phyloP scores from a whole-genome alignment of 2,329 filamentous ascomycete species.

The Cladophialophora psammophila region DNA sequence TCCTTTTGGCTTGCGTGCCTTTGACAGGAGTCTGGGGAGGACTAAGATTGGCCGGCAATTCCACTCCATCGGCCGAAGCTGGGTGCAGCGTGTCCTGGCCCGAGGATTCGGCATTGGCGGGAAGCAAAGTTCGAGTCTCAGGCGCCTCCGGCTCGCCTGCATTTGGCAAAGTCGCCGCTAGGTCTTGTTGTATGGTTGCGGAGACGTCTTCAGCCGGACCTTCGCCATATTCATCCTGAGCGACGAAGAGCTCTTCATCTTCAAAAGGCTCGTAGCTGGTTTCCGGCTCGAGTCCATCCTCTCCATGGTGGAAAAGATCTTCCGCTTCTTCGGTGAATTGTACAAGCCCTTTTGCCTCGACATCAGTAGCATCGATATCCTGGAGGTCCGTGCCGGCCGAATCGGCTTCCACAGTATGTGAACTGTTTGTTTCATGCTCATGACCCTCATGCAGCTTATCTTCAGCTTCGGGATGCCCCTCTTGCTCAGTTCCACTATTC shows the following conservation, averaged over 20 bases:
- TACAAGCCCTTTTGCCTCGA: constrained; percentile 8
- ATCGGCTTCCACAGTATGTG: constrained; percentile 32
- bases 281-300: constrained; percentile 19
- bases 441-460: constrained; percentile 11
- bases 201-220: constrained; percentile 11
- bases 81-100: constrained; percentile 3
- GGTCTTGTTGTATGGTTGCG: background rate
- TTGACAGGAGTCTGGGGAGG: constrained; percentile 34
- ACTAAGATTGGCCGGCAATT: constrained; percentile 18
- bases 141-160: background rate
- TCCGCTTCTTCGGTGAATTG: constrained; percentile 21
- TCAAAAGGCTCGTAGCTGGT: constrained; percentile 22
- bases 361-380: constrained; percentile 9
- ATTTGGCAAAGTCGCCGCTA: background rate
- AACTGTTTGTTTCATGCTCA: constrained; percentile 31
- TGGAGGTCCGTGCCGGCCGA: background rate
- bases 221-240: constrained; percentile 18
- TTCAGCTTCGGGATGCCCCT: background rate
- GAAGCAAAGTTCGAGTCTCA: background rate
- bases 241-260: constrained; percentile 35
- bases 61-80: constrained; percentile 4
- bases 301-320: constrained; percentile 26
- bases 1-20: constrained; percentile 36
- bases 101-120: background rate
- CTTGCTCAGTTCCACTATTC: background rate